A percentile compares a stretch with the other conserved stretches of the same genome.
Evolutionary conservation across 2,329 filamentous ascomycete genomes (phyloP).

Genomic region (Colletotrichum eremochloae): DNA sequence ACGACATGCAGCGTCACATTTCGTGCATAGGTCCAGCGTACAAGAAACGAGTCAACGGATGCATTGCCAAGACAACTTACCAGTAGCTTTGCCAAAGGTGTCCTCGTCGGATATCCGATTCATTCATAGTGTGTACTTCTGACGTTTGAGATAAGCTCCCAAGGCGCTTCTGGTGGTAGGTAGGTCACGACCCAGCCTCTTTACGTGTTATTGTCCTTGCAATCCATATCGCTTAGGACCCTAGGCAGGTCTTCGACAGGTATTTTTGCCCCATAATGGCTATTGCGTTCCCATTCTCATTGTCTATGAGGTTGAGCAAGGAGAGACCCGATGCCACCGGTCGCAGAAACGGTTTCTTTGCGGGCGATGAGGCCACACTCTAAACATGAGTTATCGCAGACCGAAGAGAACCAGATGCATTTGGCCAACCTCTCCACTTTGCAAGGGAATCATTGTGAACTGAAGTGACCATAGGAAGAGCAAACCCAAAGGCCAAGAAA

Average conservation of each 20-base stretch:
- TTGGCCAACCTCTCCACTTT: too few species aligned
- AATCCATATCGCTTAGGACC: accelerated
- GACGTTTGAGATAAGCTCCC: neutral
- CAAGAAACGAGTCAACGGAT: conserved; percentile 1
- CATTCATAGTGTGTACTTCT: neutral
- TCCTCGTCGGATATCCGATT: neutral
- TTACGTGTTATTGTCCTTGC: neutral
- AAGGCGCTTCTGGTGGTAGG: neutral
- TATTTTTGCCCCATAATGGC: too few species aligned
- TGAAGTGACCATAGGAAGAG: neutral
- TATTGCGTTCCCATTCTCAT: neutral
- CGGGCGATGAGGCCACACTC: neutral
- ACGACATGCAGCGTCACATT: neutral
- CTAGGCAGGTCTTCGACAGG: neutral
- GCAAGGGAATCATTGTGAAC: neutral
- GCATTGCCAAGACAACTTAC: neutral
- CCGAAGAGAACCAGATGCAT: neutral
- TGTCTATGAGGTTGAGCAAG: neutral
- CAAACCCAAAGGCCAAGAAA: neutral
- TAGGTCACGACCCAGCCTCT: neutral
- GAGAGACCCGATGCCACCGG: neutral
- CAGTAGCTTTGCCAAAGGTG: neutral
- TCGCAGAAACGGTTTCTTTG: neutral
- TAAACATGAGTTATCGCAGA: neutral
- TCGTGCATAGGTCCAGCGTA: neutral